Evolutionary conservation across 176 grass and related monocot genomes (phyloP).

Genomic region (Panicum miliaceum): DNA sequence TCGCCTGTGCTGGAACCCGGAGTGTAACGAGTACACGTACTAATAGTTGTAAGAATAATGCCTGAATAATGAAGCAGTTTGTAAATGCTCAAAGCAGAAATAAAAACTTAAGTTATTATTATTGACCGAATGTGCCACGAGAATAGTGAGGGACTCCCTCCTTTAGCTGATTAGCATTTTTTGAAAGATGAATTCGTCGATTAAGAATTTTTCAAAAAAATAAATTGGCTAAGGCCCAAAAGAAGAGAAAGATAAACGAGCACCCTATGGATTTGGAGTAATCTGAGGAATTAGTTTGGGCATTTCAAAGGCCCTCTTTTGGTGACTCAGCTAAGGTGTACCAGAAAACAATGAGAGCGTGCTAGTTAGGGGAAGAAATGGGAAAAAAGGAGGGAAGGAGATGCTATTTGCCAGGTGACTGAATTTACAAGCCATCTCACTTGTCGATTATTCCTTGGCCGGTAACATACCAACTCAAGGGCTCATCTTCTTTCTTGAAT

Average conservation of each 20-base stretch:
- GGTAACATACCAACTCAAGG: neutral
- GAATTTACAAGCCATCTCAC: no score
- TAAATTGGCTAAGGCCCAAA: neutral
- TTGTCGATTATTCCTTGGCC: neutral
- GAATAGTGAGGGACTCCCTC: no score
- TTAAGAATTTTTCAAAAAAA: neutral
- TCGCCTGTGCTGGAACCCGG: neutral
- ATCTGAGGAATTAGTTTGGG: neutral
- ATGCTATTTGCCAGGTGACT: no score
- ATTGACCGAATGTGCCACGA: no score
- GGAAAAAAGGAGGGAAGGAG: no score
- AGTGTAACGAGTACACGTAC: neutral
- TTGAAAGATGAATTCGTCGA: no score
- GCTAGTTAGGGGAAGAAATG: no score
- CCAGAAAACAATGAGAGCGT: neutral
- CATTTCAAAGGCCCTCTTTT: neutral
- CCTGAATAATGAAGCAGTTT: neutral
- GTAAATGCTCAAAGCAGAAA: neutral
- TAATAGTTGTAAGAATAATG: neutral
- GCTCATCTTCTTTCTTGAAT: no score
- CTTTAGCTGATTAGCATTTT: no score
- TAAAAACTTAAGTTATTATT: neutral
- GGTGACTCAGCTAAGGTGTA: neutral
- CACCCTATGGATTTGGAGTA: no score
- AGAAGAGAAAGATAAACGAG: no score